Conservation (phyloP, 306 rosid genomes). For the Vicia villosa region DNA sequence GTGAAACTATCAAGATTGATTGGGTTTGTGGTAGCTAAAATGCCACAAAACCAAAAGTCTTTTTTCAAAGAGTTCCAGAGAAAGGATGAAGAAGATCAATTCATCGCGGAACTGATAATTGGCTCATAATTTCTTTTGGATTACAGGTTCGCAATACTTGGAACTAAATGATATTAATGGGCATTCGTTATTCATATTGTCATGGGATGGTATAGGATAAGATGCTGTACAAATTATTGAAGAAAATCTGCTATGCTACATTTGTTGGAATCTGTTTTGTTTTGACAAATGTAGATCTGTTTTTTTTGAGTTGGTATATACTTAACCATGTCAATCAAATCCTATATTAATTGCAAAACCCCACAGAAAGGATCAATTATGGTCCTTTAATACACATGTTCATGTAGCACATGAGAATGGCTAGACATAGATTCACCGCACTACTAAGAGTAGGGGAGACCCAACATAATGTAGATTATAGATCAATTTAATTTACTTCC, state of each 20-base stretch:
- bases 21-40: background rate
- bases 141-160: background rate
- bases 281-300: too few relatives aligned
- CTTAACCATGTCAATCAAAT: background rate
- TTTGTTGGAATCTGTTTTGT: background rate
- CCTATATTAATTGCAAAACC: background rate
- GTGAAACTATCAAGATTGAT: background rate
- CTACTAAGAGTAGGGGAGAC: background rate
- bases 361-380: background rate
- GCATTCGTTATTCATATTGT: background rate
- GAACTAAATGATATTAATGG: background rate
- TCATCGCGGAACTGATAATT: too few relatives aligned
- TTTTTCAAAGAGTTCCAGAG: background rate
- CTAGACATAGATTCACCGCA: background rate
- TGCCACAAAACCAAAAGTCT: background rate
- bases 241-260: background rate
- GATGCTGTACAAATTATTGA: too few relatives aligned
- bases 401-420: background rate
- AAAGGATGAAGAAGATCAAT: background rate
- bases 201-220: too few relatives aligned
- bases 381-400: background rate
- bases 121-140: background rate
- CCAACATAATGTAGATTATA: background rate
- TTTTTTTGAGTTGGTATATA: too few relatives aligned
- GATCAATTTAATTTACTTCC: background rate